Evolutionary conservation across 2,329 filamentous ascomycete species (phyloP).

Genomic region (Aspergillus uvarum): DNA sequence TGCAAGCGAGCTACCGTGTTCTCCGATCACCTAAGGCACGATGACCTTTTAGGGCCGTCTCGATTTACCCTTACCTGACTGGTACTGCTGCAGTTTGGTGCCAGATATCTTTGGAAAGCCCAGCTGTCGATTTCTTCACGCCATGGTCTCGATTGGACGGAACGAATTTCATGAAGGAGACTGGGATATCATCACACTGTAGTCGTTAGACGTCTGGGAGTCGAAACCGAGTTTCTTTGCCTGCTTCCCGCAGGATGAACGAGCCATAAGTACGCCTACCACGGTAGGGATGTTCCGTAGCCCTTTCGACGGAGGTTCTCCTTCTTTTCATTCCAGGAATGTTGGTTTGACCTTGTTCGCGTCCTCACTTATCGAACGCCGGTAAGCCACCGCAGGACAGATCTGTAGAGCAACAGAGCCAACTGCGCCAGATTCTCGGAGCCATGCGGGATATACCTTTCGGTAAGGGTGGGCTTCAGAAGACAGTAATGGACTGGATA

Average conservation of each 20-base stretch:
- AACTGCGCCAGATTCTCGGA: background rate
- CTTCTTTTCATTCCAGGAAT: slow-evolving; percentile 10
- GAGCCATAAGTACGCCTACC: background rate
- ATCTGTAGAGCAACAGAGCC: background rate
- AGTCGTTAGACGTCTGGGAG: background rate
- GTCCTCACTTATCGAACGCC: background rate
- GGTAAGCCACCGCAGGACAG: background rate
- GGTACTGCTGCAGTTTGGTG: background rate
- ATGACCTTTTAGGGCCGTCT: background rate
- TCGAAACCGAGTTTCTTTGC: background rate
- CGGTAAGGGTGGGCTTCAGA: background rate
- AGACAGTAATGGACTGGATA: background rate
- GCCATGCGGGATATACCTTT: background rate
- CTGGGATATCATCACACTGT: background rate
- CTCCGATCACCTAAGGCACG: background rate
- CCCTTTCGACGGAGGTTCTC: background rate
- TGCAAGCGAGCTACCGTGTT: slow-evolving; percentile 13
- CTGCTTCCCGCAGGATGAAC: background rate
- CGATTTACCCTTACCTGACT: background rate
- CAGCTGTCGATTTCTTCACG: background rate
- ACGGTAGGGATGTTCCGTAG: background rate
- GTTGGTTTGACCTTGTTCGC: slow-evolving; percentile 8
- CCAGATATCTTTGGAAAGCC: background rate
- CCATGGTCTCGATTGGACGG: background rate
- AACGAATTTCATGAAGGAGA: background rate